These are phyloP conservation scores for Trametes coccinea DNA, from an alignment of 768 basidiomycete species.

Conservation along the genomic window DNA sequence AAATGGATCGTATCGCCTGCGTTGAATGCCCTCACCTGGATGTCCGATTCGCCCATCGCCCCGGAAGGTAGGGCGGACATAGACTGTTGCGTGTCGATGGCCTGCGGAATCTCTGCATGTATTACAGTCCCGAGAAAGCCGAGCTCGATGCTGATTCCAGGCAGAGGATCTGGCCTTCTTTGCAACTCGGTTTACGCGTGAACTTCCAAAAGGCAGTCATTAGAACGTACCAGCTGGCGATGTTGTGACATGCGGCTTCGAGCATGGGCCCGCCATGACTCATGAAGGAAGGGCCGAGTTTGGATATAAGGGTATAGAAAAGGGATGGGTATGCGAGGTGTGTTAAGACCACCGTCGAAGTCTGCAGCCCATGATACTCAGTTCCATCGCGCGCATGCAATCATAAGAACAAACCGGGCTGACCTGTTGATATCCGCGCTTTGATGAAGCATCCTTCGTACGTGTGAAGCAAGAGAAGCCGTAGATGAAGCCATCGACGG, in stretches of 20 bases:
- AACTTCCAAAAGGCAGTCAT: not conserved
- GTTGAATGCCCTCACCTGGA: slow-evolving; percentile 2
- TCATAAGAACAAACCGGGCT: not conserved
- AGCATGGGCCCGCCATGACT: slow-evolving; percentile 77
- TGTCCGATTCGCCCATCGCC: slow-evolving; percentile 9
- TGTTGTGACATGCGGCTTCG: slow-evolving; percentile 84
- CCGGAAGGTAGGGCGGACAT: slow-evolving; percentile 7
- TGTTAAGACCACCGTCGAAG: slow-evolving; percentile 79
- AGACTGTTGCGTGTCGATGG: slow-evolving; percentile 67
- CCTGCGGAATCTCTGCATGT: slow-evolving; percentile 68
- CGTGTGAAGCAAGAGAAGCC: slow-evolving; percentile 81
- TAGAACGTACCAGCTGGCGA: slow-evolving; percentile 70
- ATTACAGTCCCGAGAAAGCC: slow-evolving; percentile 82
- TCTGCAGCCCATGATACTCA: slow-evolving; percentile 39
- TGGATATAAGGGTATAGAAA: slow-evolving; percentile 64
- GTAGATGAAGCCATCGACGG: slow-evolving; percentile 69
- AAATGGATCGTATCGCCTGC: not conserved
- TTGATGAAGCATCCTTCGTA: slow-evolving; percentile 58
- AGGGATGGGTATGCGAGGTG: slow-evolving; percentile 81
- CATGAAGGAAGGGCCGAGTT: slow-evolving; percentile 75
- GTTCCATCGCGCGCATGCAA: not conserved
- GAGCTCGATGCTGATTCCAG: slow-evolving; percentile 70
- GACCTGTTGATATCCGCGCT: slow-evolving; percentile 83
- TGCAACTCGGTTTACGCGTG: slow-evolving; percentile 22
- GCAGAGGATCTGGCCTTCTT: slow-evolving; percentile 74